Evolutionary conservation across 306 rosid species (phyloP).

Genomic region (Cucumis melo): DNA sequence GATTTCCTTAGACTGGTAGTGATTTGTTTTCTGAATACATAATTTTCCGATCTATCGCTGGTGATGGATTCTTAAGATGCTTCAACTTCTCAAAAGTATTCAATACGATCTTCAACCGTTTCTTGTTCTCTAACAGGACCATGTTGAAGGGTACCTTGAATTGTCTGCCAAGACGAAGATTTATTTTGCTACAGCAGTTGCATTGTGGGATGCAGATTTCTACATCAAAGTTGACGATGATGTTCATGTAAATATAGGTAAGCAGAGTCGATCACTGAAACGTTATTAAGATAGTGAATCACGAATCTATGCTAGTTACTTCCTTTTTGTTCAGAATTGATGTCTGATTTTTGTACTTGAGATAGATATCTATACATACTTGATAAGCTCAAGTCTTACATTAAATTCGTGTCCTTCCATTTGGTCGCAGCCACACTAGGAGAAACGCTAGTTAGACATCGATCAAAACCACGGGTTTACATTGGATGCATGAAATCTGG

Average conservation of each 20-base stretch:
- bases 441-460: constrained; percentile 80
- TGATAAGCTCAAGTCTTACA: not conserved
- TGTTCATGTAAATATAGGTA: constrained; percentile 96
- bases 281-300: not conserved
- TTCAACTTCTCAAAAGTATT: not conserved
- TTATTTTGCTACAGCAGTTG: constrained; percentile 79
- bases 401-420: not conserved
- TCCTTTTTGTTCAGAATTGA: not conserved
- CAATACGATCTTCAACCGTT: not conserved
- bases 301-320: not conserved
- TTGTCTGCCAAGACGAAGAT: constrained; percentile 88
- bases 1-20: constrained; percentile 91
- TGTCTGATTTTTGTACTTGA: not conserved
- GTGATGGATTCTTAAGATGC: not conserved
- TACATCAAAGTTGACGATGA: constrained; percentile 96
- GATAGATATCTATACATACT: not conserved
- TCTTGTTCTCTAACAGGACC: constrained; percentile 40
- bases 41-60: constrained; percentile 4
- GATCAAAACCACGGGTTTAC: constrained; percentile 59
- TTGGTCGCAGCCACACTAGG: constrained; percentile 75
- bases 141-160: constrained; percentile 97
- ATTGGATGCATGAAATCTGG: constrained; percentile 99
- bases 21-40: not conserved
- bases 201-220: constrained; percentile 94
- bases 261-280: not conserved